Evolutionary conservation across 148 eudicot species (phyloP), one percentile per base, ranked within the genome.

Genomic region (Hydrangea macrophylla): DNA sequence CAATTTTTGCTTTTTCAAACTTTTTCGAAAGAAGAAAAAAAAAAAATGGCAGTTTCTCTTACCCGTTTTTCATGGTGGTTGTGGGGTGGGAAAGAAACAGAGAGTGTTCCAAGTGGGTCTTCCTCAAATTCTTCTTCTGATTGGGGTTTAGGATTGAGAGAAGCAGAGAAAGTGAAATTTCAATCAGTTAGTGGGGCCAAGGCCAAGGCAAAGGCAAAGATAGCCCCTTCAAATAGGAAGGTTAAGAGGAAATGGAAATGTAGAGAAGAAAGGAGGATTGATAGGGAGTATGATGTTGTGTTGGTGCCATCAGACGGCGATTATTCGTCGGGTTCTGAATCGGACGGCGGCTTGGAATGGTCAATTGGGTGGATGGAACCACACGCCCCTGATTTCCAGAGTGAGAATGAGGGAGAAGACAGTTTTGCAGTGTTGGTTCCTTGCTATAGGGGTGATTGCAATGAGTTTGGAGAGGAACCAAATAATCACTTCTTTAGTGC

Each of bases 351-450:
- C 72, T 90, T 97, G 9, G 98, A 94, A 76, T 94, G 98, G 97
- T 90, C 98, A 3, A 81, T 94, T 31, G 98, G 97, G 73, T 94
- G 98, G 98, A 66, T 87, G 64, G 98, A 94, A 72, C 96, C 97
- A 0, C 97, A 88, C 68, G 90, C 89, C 57, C 83, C 95, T 69
- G 96, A 79, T 75, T 94, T 94, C 79, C 79, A 80, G 83, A 83
- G 88, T 74, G 96, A 90, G 42, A 92, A 88, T 64, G 96, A 87
- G 80, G 82, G 40, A 10, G 96, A 90, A 69, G 86, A 81, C 56
- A 89, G 97, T 64, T 94, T 94, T 79, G 97, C 97, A 20, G 97
- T 94, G 39, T 64, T 94, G 63, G 98, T 94, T 55, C 98, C 92
- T 81, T 94, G 97, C 69, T 94, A 90, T 64, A 79, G 79, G 61